Percentiles rank a stretch among this genome's conserved stretches.
phyloP scores from a whole-genome alignment of 169 alveolate genomes.

The Plasmodium gonderi region DNA sequence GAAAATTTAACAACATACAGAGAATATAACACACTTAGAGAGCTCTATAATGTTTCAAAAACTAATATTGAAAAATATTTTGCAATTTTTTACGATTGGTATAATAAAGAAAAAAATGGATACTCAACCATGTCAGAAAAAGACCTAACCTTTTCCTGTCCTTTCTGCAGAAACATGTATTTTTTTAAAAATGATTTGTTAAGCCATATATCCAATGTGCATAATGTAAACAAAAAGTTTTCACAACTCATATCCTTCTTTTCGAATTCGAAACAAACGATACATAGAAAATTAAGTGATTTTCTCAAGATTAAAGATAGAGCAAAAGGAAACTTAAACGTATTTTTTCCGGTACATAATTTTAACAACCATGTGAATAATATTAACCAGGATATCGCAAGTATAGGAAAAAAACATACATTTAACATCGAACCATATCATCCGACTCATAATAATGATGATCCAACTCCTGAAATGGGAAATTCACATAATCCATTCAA shows the following conservation, averaged over 20 bases:
- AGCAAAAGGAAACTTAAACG: neutral
- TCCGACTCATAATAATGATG: neutral
- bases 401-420: no score
- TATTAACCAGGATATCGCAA: neutral
- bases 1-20: conserved; percentile 23
- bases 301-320: conserved; percentile 44
- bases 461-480: neutral
- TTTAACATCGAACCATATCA: neutral
- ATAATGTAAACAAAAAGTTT: conserved; percentile 38
- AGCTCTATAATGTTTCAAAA: conserved; percentile 52
- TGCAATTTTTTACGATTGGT: conserved; percentile 39
- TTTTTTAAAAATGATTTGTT: conserved; percentile 64
- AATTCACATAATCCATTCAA: neutral
- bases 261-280: conserved; percentile 56
- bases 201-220: conserved; percentile 62
- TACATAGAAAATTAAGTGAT: conserved; percentile 51
- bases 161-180: conserved; percentile 50
- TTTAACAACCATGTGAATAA: neutral
- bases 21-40: conserved; percentile 39
- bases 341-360: neutral
- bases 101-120: conserved; percentile 5
- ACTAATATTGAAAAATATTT: conserved; percentile 55
- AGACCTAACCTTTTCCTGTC: conserved; percentile 42
- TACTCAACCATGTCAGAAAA: neutral
- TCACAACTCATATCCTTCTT: conserved; percentile 40